phyloP scores from a whole-genome alignment of 441 rosid genomes.

The Theobroma grandiflorum region DNA sequence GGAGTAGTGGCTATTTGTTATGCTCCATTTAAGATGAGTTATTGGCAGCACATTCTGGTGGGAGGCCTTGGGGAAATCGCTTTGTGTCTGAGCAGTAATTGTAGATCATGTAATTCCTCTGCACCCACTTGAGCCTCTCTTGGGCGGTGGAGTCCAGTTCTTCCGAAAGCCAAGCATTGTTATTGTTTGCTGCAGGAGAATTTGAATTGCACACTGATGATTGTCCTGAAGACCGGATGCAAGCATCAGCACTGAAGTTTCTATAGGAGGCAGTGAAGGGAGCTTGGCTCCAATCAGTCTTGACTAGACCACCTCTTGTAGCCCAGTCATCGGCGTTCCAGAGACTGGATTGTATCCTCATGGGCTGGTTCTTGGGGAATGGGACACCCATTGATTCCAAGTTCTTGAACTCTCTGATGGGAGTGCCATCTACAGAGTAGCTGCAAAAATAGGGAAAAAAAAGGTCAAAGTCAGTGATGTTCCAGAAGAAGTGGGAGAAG shows the following conservation, averaged over 20 bases:
- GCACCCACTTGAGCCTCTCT: conserved; percentile 38
- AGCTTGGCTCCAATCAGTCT: conserved; percentile 41
- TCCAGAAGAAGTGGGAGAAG: background rate
- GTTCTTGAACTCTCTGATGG: conserved; percentile 33
- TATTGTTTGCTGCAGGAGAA: background rate
- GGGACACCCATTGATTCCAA: conserved; percentile 25
- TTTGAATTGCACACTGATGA: conserved; percentile 4
- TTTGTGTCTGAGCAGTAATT: conserved; percentile 38
- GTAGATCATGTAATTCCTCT: conserved; percentile 35
- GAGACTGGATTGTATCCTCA: conserved; percentile 25
- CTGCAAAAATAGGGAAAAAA: background rate
- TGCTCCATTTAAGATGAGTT: background rate
- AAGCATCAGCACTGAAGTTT: conserved; percentile 30
- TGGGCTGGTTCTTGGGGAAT: conserved; percentile 27
- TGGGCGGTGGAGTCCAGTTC: conserved; percentile 25
- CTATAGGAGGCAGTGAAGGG: conserved; percentile 43
- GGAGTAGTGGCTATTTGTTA: too few relatives aligned
- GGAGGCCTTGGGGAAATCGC: conserved; percentile 35
- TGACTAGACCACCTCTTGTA: conserved; percentile 29
- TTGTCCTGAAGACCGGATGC: background rate
- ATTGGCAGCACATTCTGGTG: conserved; percentile 26
- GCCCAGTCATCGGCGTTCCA: conserved; percentile 31
- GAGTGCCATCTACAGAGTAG: conserved; percentile 26
- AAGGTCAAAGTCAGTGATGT: background rate
- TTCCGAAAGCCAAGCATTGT: conserved; percentile 20